Percentiles rank a stretch among this genome's conserved stretches.
phyloP scores from a whole-genome alignment of 192 early-diverging fungal species.

The Coemansia sp. region DNA sequence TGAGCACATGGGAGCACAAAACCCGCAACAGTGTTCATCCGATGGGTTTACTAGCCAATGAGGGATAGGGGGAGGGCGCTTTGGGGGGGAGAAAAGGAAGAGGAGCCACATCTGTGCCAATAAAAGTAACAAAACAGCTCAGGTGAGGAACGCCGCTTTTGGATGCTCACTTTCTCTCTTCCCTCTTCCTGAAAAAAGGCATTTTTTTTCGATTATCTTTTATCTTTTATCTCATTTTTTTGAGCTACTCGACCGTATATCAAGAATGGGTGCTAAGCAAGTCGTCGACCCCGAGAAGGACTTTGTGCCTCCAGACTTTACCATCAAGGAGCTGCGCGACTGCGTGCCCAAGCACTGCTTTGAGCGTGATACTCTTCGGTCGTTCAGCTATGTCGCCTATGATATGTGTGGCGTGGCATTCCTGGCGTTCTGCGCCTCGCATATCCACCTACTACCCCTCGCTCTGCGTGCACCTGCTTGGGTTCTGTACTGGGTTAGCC shows the following conservation, averaged over 20 bases:
- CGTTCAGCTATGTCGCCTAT: conserved; percentile 77
- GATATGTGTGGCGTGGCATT: conserved; percentile 72
- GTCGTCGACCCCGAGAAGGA: conserved; percentile 49
- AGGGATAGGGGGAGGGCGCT: not conserved
- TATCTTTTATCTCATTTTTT: not conserved
- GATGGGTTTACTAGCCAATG: not conserved
- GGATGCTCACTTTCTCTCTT: not conserved
- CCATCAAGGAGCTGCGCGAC: conserved; percentile 91
- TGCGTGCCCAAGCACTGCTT: conserved; percentile 93
- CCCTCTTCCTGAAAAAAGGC: not conserved
- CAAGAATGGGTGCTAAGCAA: conserved; percentile 38
- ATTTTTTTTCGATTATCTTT: not conserved
- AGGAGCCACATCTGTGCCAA: not conserved
- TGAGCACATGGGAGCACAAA: not conserved
- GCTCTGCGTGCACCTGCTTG: conserved; percentile 65
- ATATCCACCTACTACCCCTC: conserved; percentile 62
- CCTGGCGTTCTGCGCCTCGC: conserved; percentile 70
- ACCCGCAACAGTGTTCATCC: not conserved
- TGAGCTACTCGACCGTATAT: not conserved
- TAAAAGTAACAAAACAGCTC: conserved; percentile 5
- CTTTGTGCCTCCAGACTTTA: conserved; percentile 69
- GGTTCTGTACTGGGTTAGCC: conserved; percentile 80
- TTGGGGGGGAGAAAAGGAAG: not conserved
- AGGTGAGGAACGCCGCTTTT: not conserved
- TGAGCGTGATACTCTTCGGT: conserved; percentile 77